A percentile compares a stretch with the other conserved stretches of the same genome.
Evolutionary conservation across 306 rosid genomes (phyloP).

Genomic region (Glycine tomentella): DNA sequence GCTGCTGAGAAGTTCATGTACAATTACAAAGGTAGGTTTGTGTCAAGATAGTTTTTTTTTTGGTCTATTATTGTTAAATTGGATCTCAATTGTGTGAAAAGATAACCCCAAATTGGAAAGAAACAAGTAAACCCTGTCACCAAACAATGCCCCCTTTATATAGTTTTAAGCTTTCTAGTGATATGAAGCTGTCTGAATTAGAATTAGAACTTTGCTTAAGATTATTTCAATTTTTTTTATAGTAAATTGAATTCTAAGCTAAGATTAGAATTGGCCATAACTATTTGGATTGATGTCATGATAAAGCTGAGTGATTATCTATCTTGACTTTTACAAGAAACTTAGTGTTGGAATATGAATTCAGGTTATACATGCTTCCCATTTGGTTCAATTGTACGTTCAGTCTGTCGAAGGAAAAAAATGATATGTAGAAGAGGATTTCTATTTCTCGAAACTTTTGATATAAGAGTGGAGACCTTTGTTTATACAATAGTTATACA

Average conservation of each 20-base stretch:
- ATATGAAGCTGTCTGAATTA: background rate
- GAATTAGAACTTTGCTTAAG: constrained; percentile 13
- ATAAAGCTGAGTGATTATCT: constrained; percentile 17
- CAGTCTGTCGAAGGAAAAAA: background rate
- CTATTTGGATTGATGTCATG: constrained; percentile 8
- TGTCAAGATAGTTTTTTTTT: background rate
- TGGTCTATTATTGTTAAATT: constrained; percentile 16
- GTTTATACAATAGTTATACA: background rate
- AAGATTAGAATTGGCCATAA: constrained; percentile 11
- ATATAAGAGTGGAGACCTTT: background rate
- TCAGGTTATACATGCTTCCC: constrained; percentile 28
- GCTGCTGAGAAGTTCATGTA: constrained; percentile 59
- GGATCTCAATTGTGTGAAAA: background rate
- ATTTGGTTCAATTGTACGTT: constrained; percentile 6
- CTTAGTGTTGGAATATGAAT: constrained; percentile 29
- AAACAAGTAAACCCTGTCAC: background rate
- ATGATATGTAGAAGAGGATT: background rate
- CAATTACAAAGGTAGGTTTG: constrained; percentile 79
- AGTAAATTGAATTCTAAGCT: background rate
- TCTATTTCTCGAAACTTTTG: background rate
- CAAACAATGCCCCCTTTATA: background rate
- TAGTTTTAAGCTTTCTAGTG: constrained; percentile 31
- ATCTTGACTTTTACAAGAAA: constrained; percentile 17
- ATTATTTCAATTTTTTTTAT: background rate
- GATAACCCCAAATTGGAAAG: background rate